Conservation (phyloP, 345 rosid genomes). For the Capsella bursapastoris region DNA sequence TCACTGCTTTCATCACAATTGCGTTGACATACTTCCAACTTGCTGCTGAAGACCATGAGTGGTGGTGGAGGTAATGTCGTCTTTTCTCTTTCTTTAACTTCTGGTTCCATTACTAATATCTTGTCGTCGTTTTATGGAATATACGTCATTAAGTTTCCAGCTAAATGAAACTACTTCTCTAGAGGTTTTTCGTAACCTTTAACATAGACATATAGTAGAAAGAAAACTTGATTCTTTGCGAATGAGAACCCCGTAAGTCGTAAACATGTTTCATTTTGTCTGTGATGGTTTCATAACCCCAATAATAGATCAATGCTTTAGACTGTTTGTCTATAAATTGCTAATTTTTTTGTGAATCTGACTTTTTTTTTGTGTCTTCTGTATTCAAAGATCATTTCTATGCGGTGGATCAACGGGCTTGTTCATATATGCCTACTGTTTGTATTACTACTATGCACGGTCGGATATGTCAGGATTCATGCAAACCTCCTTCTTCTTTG, state of each 20-base stretch:
- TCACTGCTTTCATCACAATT: constrained; percentile 65
- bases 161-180: neutral
- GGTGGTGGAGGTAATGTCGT: constrained; percentile 67
- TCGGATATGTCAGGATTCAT: constrained; percentile 58
- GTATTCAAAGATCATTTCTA: constrained; percentile 47
- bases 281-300: neutral
- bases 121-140: neutral
- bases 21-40: constrained; percentile 66
- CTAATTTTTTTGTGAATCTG: neutral
- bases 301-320: neutral
- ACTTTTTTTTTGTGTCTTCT: constrained; percentile 10
- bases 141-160: neutral
- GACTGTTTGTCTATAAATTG: neutral
- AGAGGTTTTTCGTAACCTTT: neutral
- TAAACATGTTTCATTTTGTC: neutral
- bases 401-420: constrained; percentile 60
- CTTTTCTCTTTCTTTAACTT: neutral
- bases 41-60: constrained; percentile 65
- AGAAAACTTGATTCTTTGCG: neutral
- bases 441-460: constrained; percentile 53
- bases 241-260: neutral
- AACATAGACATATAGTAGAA: neutral
- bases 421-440: constrained; percentile 53
- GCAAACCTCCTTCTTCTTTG: constrained; percentile 62
- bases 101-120: constrained; percentile 3